Evolutionary conservation across 345 rosid species (phyloP), one percentile per base, ranked within the genome.

Genomic region (Melaleuca quinquenervia): DNA sequence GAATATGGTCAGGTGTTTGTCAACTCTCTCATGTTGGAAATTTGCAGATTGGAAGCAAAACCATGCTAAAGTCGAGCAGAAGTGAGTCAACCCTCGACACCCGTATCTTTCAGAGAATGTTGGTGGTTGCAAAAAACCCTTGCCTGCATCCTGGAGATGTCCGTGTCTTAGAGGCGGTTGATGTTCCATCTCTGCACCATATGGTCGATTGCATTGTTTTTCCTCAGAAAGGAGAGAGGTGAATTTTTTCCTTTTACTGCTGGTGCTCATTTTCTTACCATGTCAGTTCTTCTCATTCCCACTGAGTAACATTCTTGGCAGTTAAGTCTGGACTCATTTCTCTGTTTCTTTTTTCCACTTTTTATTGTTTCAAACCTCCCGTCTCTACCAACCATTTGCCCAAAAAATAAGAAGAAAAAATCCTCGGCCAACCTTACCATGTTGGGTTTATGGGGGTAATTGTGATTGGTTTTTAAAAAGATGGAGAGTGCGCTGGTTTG

Each of bases 71-170:
- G 10, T 53, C 49, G 11, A 12, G 53, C 7, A 83, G 83, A 15
- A 52, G 18, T 15, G 58, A 54, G 32, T n/a, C 24, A 82, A 3
- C 52, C 7, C 16, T 29, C 0, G 50, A 48, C 16, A 14, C 41
- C 2, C 53, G 18, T 50, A 14, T 83, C 21, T 22, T 88, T 36
- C 52, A 75, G 14, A 93, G 91, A 52, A 86, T 48, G 22, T 87
- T 91, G 15, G 84, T 85, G 7, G 90, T 95, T 29, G 91, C 92
- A 0, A 94, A 95, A 84, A 95, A 95, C 82, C 95, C 96, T 12
- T 93, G 97, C 85, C 86, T 95, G 36, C 95, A 93, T 89, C 95
- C 96, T 10, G 97, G 96, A 56, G 96, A 94, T 89, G 91, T 94
- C 22, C 95, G 92, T 32, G 90, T 94, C 82, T 90, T 94, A 49